Evolutionary conservation across 768 basidiomycete genomes (phyloP), one percentile per base, ranked within the genome.

Genomic region (Fomitopsis serialis): DNA sequence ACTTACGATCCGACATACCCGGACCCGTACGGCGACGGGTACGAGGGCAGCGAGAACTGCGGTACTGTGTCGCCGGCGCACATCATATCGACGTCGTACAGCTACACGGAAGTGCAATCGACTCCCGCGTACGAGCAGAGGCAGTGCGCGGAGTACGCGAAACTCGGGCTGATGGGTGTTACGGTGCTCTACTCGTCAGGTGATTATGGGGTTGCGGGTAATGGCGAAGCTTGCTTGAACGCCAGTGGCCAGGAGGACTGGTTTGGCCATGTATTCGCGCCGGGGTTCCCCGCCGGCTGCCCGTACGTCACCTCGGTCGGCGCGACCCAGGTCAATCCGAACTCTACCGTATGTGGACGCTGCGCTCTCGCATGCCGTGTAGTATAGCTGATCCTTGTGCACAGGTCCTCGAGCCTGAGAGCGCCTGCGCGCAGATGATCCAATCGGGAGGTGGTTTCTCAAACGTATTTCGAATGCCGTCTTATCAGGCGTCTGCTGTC

Each of bases 141-240:
- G 6, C 75, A n/a, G n/a, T n/a, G n/a, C n/a, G n/a, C n/a, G n/a
- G n/a, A n/a, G n/a, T n/a, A n/a, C n/a, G n/a, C 34, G 15, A 9
- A 64, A 59, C 54, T 72, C 23, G 68, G 70, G 8, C 53, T 70
- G 42, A 61, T 66, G 53, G 70, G 70, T 34, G 59, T 63, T 1
- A 70, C 76, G 1, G 54, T 78, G 27, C 58, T 78, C 21, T 78
- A 75, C 54, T 66, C 69, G 40, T 73, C 75, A 10, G 77, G 77
- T 25, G 75, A 78, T 47, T 59, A 59, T 27, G 75, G 76, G 53
- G 76, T 77, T 36, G 73, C 72, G 2, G 75, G 77, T 1, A 52
- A 50, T 24, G 50, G 42, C 3, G 58, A 58, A n/a, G 12, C 54
- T 15, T 76, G 77, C 56, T 55, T 76, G 34, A 60, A 65, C 44